Evolutionary conservation across 129 eudicot species (phyloP), one percentile per base, ranked within the genome.

Genomic region (Flaveria trinervia): DNA sequence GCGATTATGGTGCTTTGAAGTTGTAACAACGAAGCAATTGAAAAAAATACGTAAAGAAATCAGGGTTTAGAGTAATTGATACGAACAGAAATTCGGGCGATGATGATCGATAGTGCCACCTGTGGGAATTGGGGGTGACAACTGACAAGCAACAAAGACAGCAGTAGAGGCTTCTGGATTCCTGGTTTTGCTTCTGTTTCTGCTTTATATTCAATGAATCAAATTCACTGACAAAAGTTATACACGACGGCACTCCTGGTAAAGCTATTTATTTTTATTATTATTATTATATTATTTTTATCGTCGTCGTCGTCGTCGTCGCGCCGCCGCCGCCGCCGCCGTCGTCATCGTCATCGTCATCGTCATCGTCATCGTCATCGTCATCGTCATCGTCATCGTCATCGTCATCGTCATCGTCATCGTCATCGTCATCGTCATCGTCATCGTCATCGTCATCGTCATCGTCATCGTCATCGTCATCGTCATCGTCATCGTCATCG

Each of bases 161-260:
- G 39, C 50, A 8, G 65, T 71, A n/a, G 77, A 72, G 28, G 33
- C 18, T 72, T 72, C 77, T 17, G 7, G 66, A 62, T n/a, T 28
- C 10, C 5, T 22, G 16, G 3, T 17, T 7, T 4, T 17, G 67
- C 7, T 56, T 18, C 62, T 56, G 62, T 55, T 55, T 18, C 22
- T 22, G 7, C 30, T 59, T 22, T 59, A 59, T 59, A 22, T 22
- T 59, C 16, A 10, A 9, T 9, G 33, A 26, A 28, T 25, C 9
- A 28, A 12, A 62, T 62, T 28, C 18, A 14, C 44, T 14, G 20
- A 28, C 18, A 14, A 28, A 62, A 4, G 14, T 16, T 28, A 1
- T 28, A 28, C 68, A 28, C 9, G 9, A 25, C 5, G 7, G 36
- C 25, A 60, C 39, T 23, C 28, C 1, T 60, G 13, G 17, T 56